Percentiles rank a stretch among this genome's conserved stretches.
Evolutionary conservation across 805 yeast species (phyloP).

Genomic region (Saccharomycopsis vini): DNA sequence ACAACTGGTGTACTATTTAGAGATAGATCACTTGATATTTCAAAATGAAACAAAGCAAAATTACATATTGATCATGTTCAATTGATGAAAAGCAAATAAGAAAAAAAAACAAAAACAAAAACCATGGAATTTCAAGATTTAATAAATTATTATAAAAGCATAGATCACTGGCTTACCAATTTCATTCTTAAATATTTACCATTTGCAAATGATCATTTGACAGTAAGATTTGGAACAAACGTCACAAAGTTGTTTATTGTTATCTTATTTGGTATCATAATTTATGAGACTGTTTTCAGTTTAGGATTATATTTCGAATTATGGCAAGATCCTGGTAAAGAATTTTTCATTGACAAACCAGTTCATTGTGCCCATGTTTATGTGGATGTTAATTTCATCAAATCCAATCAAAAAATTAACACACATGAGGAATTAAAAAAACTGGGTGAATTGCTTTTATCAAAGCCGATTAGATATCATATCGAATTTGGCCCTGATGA

Average conservation of each 20-base stretch:
- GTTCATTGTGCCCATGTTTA: slow-evolving; percentile 73
- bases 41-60: too few species aligned
- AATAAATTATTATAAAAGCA: too few species aligned
- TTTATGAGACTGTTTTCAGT: slow-evolving; percentile 35
- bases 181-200: slow-evolving; percentile 9
- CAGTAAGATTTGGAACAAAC: not conserved
- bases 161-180: slow-evolving; percentile 5
- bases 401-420: not conserved
- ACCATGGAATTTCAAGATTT: too few species aligned
- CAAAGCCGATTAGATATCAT: slow-evolving; percentile 45
- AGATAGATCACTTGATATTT: too few species aligned
- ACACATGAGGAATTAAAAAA: not conserved
- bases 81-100: too few species aligned
- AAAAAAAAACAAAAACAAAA: too few species aligned
- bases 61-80: too few species aligned
- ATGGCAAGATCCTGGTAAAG: slow-evolving; percentile 48
- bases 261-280: slow-evolving; percentile 20
- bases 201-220: slow-evolving; percentile 16
- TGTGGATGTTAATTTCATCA: slow-evolving; percentile 38
- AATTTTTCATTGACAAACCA: slow-evolving; percentile 62
- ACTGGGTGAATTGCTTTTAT: slow-evolving; percentile 19
- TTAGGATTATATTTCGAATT: slow-evolving; percentile 33
- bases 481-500: slow-evolving; percentile 80
- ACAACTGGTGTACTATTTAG: too few species aligned
- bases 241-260: slow-evolving; percentile 23